Conservation (phyloP, 805 yeast species). For the Candida dendrica region DNA sequence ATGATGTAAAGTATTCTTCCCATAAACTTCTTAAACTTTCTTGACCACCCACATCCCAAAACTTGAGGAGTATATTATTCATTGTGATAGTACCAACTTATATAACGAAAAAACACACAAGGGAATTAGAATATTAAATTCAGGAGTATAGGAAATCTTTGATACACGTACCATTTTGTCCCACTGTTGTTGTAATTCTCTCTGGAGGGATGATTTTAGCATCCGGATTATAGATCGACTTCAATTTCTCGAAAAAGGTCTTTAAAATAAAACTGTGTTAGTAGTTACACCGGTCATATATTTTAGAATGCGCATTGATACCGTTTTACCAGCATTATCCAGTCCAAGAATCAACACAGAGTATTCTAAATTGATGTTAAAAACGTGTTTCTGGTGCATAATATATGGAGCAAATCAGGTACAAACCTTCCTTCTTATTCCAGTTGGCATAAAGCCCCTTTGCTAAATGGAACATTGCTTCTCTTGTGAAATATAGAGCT, state of each 20-base stretch:
- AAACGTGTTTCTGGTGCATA: no score
- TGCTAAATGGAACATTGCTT: slow-evolving; percentile 58
- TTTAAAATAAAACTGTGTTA: slow-evolving; percentile 1
- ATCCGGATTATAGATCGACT: slow-evolving; percentile 41
- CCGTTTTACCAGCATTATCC: slow-evolving; percentile 94
- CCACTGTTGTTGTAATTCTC: slow-evolving; percentile 85
- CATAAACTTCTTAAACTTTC: slow-evolving; percentile 77
- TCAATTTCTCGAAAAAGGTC: slow-evolving; percentile 63
- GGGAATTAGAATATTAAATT: no score
- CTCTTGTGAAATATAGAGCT: no score
- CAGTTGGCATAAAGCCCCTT: slow-evolving; percentile 52
- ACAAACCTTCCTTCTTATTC: slow-evolving; percentile 51
- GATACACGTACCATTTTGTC: slow-evolving; percentile 64
- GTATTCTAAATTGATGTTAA: no score
- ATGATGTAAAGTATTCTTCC: slow-evolving; percentile 76
- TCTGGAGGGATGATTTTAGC: slow-evolving; percentile 43
- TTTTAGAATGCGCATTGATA: slow-evolving; percentile 23
- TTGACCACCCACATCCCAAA: slow-evolving; percentile 98
- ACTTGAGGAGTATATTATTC: slow-evolving; percentile 44
- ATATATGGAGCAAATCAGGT: no score
- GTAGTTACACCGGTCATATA: not conserved
- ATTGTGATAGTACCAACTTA: slow-evolving; percentile 31
- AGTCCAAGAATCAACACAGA: slow-evolving; percentile 79
- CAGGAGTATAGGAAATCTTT: no score
- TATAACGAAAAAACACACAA: not conserved